phyloP scores from a whole-genome alignment of 1,139 yeast genomes.

The Hansenula sp. region DNA sequence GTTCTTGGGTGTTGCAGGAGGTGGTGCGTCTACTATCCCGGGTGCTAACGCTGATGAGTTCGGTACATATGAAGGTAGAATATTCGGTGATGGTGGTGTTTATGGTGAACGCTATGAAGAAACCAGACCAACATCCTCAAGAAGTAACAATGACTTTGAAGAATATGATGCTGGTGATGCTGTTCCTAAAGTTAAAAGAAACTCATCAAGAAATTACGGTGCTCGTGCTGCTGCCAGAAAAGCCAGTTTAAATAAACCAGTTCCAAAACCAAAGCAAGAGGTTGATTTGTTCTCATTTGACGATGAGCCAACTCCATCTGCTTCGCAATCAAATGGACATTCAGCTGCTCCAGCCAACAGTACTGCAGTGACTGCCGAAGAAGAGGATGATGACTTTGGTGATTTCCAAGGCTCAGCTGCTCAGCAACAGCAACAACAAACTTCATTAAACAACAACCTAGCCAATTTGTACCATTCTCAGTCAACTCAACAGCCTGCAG shows the following conservation, averaged over 20 bases:
- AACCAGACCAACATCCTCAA: constrained; percentile 23
- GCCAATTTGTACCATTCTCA: constrained; percentile 15
- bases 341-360: constrained; percentile 5
- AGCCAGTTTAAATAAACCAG: constrained; percentile 19
- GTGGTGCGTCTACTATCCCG: constrained; percentile 34
- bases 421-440: constrained; percentile 17
- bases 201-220: constrained; percentile 6
- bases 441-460: constrained; percentile 11
- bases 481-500: constrained; percentile 8
- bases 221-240: constrained; percentile 24
- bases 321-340: constrained; percentile 10
- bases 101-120: constrained; percentile 66
- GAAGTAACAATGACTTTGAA: constrained; percentile 69
- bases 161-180: constrained; percentile 60
- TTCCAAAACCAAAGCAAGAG: constrained; percentile 30
- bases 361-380: constrained; percentile 27
- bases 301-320: constrained; percentile 15
- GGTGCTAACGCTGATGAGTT: constrained; percentile 37
- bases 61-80: constrained; percentile 36
- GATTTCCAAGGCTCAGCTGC: constrained; percentile 83
- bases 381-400: constrained; percentile 82
- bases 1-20: constrained; percentile 69
- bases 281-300: constrained; percentile 55
- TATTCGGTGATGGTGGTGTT: constrained; percentile 76
- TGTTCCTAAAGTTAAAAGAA: constrained; percentile 10